Percentiles rank a stretch among this genome's conserved stretches.
Evolutionary conservation across 306 rosid species (phyloP).

Genomic region (Sphenostylis stenocarpa): DNA sequence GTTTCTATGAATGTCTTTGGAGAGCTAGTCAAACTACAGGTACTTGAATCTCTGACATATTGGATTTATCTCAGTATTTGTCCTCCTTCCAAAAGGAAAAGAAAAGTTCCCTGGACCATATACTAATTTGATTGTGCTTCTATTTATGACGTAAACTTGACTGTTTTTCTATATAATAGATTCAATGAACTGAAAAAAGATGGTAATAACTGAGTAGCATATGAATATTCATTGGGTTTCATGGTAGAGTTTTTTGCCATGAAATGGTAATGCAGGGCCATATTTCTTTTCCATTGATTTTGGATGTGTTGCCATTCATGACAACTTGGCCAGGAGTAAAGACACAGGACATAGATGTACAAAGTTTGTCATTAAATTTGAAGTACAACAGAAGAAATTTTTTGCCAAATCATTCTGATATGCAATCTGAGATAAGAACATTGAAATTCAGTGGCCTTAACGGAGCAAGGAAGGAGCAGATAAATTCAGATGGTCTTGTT

Average conservation of each 20-base stretch:
- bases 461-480: slow-evolving; percentile 34
- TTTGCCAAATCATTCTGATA: slow-evolving; percentile 32
- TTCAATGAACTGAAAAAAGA: neutral
- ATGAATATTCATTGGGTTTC: slow-evolving; percentile 27
- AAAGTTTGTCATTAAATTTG: slow-evolving; percentile 31
- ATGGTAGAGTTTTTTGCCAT: neutral
- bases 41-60: slow-evolving; percentile 28
- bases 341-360: slow-evolving; percentile 39
- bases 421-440: slow-evolving; percentile 39
- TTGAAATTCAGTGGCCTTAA: slow-evolving; percentile 32
- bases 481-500: slow-evolving; percentile 26
- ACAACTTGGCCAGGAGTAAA: slow-evolving; percentile 60
- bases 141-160: slow-evolving; percentile 22
- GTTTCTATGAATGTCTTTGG: slow-evolving; percentile 63
- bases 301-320: slow-evolving; percentile 71
- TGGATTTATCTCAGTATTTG: slow-evolving; percentile 27
- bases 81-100: neutral
- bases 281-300: slow-evolving; percentile 70
- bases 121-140: neutral
- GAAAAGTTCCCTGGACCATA: slow-evolving; percentile 1
- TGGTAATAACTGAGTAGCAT: neutral
- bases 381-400: slow-evolving; percentile 33
- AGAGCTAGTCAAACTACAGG: slow-evolving; percentile 73
- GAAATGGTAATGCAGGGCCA: slow-evolving; percentile 65
- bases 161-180: slow-evolving; percentile 15